Conservation (phyloP, 1,284 basidiomycete genomes). For the Phellinidium pouzarii region DNA sequence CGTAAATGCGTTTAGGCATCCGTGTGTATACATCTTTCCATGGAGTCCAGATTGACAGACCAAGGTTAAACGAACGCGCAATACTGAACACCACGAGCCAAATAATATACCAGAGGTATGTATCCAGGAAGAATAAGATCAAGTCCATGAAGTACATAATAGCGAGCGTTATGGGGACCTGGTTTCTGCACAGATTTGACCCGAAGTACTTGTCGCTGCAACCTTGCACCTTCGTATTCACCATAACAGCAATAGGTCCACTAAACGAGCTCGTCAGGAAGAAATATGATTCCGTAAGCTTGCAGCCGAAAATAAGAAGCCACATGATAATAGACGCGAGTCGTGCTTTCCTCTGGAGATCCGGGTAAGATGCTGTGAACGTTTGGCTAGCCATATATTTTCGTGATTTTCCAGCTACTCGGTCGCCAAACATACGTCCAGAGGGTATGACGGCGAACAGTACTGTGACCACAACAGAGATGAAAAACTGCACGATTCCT, state of each 20-base stretch:
- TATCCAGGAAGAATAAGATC: conserved; percentile 94
- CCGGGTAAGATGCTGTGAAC: conserved; percentile 92
- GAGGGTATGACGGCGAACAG: conserved; percentile 84
- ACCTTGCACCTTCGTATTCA: conserved; percentile 79
- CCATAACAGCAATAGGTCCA: conserved; percentile 88
- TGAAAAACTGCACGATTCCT: conserved; percentile 83
- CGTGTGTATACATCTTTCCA: conserved; percentile 96
- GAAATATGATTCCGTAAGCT: conserved; percentile 92
- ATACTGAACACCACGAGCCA: conserved; percentile 96
- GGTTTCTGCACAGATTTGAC: conserved; percentile 72
- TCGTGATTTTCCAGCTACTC: conserved; percentile 87
- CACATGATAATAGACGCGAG: conserved; percentile 80
- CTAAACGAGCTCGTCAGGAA: conserved; percentile 92
- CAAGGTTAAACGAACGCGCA: conserved; percentile 80
- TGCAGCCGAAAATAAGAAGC: conserved; percentile 87
- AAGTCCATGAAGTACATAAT: conserved; percentile 98
- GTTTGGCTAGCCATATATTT: conserved; percentile 97
- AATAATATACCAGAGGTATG: conserved; percentile 95
- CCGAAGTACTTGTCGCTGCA: conserved; percentile 84
- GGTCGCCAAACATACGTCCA: conserved; percentile 92
- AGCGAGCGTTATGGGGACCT: conserved; percentile 83
- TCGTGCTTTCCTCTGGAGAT: conserved; percentile 60
- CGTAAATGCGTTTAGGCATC: conserved; percentile 92
- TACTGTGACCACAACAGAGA: conserved; percentile 75
- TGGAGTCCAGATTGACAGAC: conserved; percentile 94